Evolutionary conservation across 176 grass and related monocot species (phyloP), one percentile per base, ranked within the genome.

Genomic region (Echinochloa phyllopogon): DNA sequence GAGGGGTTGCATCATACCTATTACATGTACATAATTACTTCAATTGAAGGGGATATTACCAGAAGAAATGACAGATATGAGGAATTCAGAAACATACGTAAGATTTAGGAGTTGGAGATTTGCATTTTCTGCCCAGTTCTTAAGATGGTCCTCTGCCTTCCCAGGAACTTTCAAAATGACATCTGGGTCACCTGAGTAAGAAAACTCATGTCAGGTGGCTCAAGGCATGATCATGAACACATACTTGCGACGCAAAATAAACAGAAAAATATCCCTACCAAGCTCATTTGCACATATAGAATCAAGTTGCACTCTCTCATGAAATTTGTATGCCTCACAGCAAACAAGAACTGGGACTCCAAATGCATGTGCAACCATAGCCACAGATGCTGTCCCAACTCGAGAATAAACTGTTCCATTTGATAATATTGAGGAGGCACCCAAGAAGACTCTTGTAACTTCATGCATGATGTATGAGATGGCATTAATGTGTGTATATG

Each of bases 221-320:
- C 21, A 41, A 79, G 59, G 66, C 52, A 72, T 62, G 51, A 77
- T 29, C 18, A n/a, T 0, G 2, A 33, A 81, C n/a, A 23, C 10
- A 80, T 21, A 50, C 13, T 67, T 75, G 72, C 29, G 50, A 42
- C 17, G 40, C 29, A 33, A 33, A 1, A 76, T 73, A 62, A 51
- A 83, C 8, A 17, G n/a, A 3, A 58, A 23, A 66, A 69, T 6
- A 70, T 45, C 18, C 77, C 68, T 88, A 97, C 92, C 92, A 52
- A 97, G 88, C 74, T 97, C 95, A 84, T 97, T 97, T 18, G 84
- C 88, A 57, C 95, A 97, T 90, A 97, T 97, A n/a, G 95, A 97
- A 89, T 97, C 95, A 79, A 97, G 84, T 86, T 94, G 95, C 76
- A 97, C 95, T 56, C 95, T 92, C 84, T 97, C 95, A 72, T 97